Conservation (phyloP, 1,284 basidiomycete genomes). For the Naganishia liquefaciens region DNA sequence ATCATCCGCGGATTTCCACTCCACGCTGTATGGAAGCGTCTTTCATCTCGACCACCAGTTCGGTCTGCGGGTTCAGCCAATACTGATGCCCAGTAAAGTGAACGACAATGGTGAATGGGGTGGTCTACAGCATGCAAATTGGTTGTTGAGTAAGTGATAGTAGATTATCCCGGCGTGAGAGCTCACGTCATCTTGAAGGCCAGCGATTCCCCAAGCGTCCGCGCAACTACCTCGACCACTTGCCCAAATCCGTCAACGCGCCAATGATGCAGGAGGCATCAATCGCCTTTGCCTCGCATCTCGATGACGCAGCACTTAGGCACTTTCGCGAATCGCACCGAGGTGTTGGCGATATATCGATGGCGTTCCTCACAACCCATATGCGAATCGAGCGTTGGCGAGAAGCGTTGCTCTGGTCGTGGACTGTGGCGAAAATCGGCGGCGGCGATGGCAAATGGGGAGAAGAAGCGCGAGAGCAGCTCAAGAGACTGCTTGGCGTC, state of each 20-base stretch:
- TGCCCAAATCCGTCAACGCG: slow-evolving; percentile 48
- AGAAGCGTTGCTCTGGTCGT: slow-evolving; percentile 52
- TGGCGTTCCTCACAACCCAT: slow-evolving; percentile 47
- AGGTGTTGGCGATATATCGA: slow-evolving; percentile 47
- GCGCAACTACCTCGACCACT: slow-evolving; percentile 49
- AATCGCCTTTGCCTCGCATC: slow-evolving; percentile 46
- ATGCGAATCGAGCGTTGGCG: slow-evolving; percentile 51
- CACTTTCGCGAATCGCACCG: slow-evolving; percentile 45
- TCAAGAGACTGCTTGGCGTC: neutral
- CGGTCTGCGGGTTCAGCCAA: slow-evolving; percentile 44
- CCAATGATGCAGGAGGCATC: slow-evolving; percentile 49
- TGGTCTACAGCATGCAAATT: slow-evolving; percentile 51
- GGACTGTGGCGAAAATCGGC: slow-evolving; percentile 45
- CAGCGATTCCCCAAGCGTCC: slow-evolving; percentile 46
- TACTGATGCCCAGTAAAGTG: slow-evolving; percentile 40
- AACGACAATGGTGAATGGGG: slow-evolving; percentile 47
- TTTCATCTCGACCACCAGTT: slow-evolving; percentile 45
- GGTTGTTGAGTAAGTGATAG: slow-evolving; percentile 38
- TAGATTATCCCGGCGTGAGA: too few species aligned
- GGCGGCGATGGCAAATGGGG: slow-evolving; percentile 38
- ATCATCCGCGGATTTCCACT: slow-evolving; percentile 44
- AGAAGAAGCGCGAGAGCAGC: slow-evolving; percentile 35
- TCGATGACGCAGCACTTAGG: slow-evolving; percentile 42
- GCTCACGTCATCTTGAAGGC: neutral
- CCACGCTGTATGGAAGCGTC: slow-evolving; percentile 48